These are phyloP conservation scores for Cenchrus purpureus DNA, from an alignment of 176 grass and related monocot genomes.

Conservation along the genomic window DNA sequence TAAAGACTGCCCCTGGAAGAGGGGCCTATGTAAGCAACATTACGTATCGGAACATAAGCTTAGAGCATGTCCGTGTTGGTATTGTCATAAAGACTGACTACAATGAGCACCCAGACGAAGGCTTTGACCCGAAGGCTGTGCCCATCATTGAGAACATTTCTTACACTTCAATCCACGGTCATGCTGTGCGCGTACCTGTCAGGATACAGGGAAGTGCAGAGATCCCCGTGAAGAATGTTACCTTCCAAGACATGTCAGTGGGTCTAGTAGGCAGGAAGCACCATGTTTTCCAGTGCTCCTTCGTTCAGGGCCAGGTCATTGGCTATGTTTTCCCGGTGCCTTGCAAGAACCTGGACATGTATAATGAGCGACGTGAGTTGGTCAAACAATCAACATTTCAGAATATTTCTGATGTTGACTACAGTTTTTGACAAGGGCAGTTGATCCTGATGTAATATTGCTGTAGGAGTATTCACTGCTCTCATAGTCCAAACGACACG, in stretches of 20 bases:
- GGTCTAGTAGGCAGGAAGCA: conserved; percentile 66
- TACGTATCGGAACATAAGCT: conserved; percentile 66
- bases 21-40: conserved; percentile 77
- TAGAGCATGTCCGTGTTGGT: conserved; percentile 69
- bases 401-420: conserved; percentile 84
- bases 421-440: conserved; percentile 69
- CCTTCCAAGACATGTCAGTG: conserved; percentile 77
- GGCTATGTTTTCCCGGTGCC: conserved; percentile 81
- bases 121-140: conserved; percentile 66
- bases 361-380: conserved; percentile 60
- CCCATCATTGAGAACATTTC: conserved; percentile 73
- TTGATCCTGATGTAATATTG: conserved; percentile 20
- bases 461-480: conserved; percentile 45
- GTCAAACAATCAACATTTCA: conserved; percentile 67
- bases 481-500: conserved; percentile 20
- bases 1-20: conserved; percentile 90
- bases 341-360: conserved; percentile 82
- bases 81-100: conserved; percentile 93
- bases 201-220: conserved; percentile 78
- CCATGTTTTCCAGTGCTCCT: conserved; percentile 90
- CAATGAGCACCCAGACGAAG: conserved; percentile 71
- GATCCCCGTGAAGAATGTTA: conserved; percentile 72
- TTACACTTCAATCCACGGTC: conserved; percentile 69
- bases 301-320: conserved; percentile 77
- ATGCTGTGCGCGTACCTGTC: conserved; percentile 69